Conservation (phyloP, 2,329 filamentous ascomycete species). For the Fusarium mundagurra region DNA sequence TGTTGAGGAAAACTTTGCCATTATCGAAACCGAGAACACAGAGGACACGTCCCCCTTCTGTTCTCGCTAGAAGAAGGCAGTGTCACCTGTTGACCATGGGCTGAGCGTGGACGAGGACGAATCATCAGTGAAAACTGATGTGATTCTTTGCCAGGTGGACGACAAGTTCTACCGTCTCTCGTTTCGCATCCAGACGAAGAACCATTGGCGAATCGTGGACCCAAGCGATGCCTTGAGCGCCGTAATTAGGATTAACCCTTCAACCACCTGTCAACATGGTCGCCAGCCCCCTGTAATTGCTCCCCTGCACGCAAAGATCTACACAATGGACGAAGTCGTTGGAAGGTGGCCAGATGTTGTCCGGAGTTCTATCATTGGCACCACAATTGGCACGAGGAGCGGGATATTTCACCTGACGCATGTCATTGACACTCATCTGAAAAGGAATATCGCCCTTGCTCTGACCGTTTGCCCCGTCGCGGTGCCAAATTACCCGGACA, state of each 20-base stretch:
- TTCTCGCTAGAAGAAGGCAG: not conserved
- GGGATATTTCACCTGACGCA: not conserved
- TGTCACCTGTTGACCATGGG: not conserved
- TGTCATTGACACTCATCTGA: not conserved
- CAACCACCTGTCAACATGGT: not conserved
- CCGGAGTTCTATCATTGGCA: not conserved
- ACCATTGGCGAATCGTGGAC: not conserved
- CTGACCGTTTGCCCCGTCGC: not conserved
- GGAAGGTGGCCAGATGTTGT: not conserved
- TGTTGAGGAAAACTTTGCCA: not conserved
- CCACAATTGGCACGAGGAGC: not conserved
- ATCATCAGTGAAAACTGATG: not conserved
- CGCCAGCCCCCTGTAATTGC: not conserved
- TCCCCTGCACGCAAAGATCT: not conserved
- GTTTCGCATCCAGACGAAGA: not conserved
- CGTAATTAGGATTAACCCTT: not conserved
- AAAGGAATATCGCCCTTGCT: not conserved
- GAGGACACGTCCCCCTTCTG: not conserved
- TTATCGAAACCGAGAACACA: not conserved
- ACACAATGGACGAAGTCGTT: not conserved
- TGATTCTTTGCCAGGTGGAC: not conserved
- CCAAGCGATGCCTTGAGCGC: not conserved
- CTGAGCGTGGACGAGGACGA: not conserved
- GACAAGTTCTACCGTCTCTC: not conserved
- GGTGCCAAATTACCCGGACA: not conserved